Conservation (phyloP, 208 protist genomes). For the Trypanosoma lewisi region DNA sequence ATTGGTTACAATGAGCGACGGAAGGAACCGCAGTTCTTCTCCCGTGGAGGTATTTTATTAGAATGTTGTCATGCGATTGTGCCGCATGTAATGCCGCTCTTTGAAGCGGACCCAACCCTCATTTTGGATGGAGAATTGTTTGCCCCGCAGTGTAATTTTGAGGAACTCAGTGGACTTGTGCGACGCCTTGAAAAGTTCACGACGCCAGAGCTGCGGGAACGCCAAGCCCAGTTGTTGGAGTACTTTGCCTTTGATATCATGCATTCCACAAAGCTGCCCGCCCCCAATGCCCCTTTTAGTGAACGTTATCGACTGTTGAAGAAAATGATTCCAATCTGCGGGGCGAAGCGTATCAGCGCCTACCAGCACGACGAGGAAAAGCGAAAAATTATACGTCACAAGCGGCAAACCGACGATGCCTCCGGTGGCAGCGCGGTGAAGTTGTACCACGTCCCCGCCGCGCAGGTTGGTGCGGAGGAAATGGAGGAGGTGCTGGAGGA, state of each 20-base stretch:
- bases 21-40: constrained; percentile 81
- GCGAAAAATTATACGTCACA: constrained; percentile 67
- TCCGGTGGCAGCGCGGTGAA: constrained; percentile 31
- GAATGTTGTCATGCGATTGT: constrained; percentile 80
- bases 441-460: constrained; percentile 82
- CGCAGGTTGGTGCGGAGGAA: constrained; percentile 65
- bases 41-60: constrained; percentile 80
- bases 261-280: constrained; percentile 61
- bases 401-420: constrained; percentile 20
- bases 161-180: constrained; percentile 83
- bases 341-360: constrained; percentile 82
- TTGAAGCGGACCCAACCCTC: constrained; percentile 63
- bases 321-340: constrained; percentile 71
- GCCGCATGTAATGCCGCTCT: constrained; percentile 68
- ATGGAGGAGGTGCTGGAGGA: constrained; percentile 79
- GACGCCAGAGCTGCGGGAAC: constrained; percentile 31
- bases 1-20: constrained; percentile 65
- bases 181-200: constrained; percentile 42
- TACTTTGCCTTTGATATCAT: constrained; percentile 91
- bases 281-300: constrained; percentile 54
- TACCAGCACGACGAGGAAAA: constrained; percentile 79
- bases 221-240: constrained; percentile 63
- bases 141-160: constrained; percentile 81
- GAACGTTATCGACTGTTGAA: constrained; percentile 83
- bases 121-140: constrained; percentile 89